Evolutionary conservation across 1,284 basidiomycete genomes (phyloP), one percentile per base, ranked within the genome.

Genomic region (Tilletia walkeri): DNA sequence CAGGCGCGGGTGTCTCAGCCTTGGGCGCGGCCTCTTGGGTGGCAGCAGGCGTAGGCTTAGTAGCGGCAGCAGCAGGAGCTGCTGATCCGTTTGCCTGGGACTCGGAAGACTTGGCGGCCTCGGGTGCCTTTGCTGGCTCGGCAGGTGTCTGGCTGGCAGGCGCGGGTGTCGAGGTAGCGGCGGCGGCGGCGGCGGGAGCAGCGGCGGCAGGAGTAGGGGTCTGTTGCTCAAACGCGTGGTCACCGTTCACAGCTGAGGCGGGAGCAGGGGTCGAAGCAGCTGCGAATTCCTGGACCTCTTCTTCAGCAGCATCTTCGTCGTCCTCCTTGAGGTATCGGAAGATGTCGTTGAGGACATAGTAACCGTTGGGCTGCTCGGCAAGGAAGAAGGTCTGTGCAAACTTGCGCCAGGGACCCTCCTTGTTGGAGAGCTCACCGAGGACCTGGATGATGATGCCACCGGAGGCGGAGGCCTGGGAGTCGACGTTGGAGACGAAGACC

Each of bases 381-480:
- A 99, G 90, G 91, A 99, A 99, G 87, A 99, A 99, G 16, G 95
- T 98, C 87, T 99, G 96, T 30, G 94, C 94, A 82, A 99, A 99
- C 86, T 98, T 98, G 82, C 91, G 90, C 96, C 96, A 99, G 3
- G 92, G 88, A 34, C 84, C 85, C 73, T 92, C 90, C 72, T 89
- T 89, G 80, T 90, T 89, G 73, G 92, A 94, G 90, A 99, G 94
- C 86, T 99, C 95, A 77, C 96, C 96, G 79, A 99, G 94, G 84
- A 98, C 96, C 86, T 98, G 95, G 84, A 99, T 94, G 86, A 99
- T 91, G 86, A 99, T 98, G 67, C 96, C 96, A 73, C 92, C 92
- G 77, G 91, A 91, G 70, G 93, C 92, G 61, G 94, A 97, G 61
- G 93, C 91, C 76, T 86, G 85, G 67, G 80, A 79, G 80, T 86